Conservation (phyloP, 1,139 yeast genomes). For the Taphrina communis region DNA sequence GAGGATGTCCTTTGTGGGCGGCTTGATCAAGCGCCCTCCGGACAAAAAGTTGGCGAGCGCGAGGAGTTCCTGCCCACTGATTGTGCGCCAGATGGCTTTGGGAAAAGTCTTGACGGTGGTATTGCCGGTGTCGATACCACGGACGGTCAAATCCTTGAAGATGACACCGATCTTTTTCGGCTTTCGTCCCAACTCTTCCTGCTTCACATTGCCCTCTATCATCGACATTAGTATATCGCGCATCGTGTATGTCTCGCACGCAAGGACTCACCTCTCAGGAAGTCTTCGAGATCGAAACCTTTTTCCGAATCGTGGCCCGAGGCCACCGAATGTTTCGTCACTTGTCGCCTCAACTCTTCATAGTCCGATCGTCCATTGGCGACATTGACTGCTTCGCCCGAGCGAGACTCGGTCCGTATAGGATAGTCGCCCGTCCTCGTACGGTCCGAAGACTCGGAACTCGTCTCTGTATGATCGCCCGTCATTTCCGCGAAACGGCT, state of each 20-base stretch:
- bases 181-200: slow-evolving; percentile 56
- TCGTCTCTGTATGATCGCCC: slow-evolving; percentile 12
- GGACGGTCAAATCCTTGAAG: slow-evolving; percentile 57
- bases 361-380: slow-evolving; percentile 44
- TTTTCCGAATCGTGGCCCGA: slow-evolving; percentile 31
- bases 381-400: slow-evolving; percentile 41
- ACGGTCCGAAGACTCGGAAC: background rate
- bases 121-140: slow-evolving; percentile 61
- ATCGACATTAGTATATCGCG: no score
- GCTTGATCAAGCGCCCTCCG: slow-evolving; percentile 10
- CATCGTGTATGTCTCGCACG: background rate
- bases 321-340: slow-evolving; percentile 38
- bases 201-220: slow-evolving; percentile 21
- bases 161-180: slow-evolving; percentile 60
- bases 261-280: slow-evolving; percentile 12
- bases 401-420: background rate
- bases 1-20: slow-evolving; percentile 51
- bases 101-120: slow-evolving; percentile 60
- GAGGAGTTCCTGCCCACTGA: slow-evolving; percentile 31
- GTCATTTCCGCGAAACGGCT: no score
- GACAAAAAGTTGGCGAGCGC: slow-evolving; percentile 41
- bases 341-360: slow-evolving; percentile 45
- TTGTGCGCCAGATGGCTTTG: slow-evolving; percentile 51
- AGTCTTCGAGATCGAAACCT: slow-evolving; percentile 28
- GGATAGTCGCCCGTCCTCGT: slow-evolving; percentile 6